phyloP scores from a whole-genome alignment of 2,329 filamentous ascomycete species.

The Lasiodiplodia gonubiensis region DNA sequence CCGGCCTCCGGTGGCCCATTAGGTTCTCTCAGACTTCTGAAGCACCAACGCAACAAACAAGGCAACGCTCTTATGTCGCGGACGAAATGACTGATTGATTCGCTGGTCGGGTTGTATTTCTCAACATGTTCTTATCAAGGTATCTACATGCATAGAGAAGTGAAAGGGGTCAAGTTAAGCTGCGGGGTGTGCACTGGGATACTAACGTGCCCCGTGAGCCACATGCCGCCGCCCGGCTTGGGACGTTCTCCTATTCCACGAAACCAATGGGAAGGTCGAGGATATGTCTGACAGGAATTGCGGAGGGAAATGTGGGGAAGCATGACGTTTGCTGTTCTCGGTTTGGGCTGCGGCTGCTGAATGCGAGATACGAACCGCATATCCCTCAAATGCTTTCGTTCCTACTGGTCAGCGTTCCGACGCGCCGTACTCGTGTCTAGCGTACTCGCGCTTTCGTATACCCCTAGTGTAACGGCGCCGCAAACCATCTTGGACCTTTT shows the following conservation, averaged over 20 bases:
- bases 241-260: background rate
- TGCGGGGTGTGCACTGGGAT: background rate
- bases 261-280: background rate
- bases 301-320: background rate
- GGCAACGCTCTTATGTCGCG: no score
- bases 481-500: background rate
- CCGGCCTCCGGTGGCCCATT: no score
- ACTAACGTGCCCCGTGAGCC: background rate
- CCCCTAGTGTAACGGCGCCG: background rate
- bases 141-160: background rate
- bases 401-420: background rate
- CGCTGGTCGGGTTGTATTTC: rapidly evolving
- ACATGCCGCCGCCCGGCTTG: background rate
- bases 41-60: no score
- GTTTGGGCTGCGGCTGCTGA: background rate
- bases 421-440: background rate
- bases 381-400: background rate
- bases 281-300: background rate
- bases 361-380: background rate
- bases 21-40: no score
- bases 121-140: no score
- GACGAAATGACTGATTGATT: no score
- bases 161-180: background rate
- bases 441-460: background rate
- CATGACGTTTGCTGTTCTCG: background rate